These are phyloP conservation scores for Gymnopus androsaceus DNA, from an alignment of 1,284 basidiomycete species.

Conservation along the genomic window DNA sequence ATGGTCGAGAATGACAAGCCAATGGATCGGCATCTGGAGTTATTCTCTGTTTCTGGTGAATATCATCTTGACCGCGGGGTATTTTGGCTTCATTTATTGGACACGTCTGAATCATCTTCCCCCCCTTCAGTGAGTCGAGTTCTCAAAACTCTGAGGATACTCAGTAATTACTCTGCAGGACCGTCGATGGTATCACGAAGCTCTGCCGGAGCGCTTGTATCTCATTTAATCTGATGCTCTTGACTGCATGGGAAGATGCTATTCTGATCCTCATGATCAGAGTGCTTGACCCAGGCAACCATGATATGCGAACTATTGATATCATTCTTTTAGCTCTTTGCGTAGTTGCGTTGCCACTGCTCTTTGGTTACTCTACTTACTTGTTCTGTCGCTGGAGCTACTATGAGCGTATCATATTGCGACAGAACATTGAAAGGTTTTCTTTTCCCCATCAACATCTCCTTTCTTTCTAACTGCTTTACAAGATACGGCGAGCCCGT, in stretches of 20 bases:
- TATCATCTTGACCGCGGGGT: neutral
- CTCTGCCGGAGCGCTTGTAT: neutral
- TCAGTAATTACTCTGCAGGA: neutral
- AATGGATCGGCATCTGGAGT: neutral
- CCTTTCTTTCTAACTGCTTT: neutral
- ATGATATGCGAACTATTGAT: no score
- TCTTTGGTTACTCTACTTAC: neutral
- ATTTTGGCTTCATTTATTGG: neutral
- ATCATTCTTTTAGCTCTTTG: no score
- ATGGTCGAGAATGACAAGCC: neutral
- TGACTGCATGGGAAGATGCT: neutral
- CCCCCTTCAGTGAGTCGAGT: neutral
- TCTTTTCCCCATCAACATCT: neutral
- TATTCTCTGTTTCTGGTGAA: neutral
- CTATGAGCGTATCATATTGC: neutral
- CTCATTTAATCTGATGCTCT: neutral
- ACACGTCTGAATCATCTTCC: neutral
- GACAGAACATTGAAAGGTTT: neutral
- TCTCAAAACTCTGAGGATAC: neutral
- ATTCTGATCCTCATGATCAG: neutral
- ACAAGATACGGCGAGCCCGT: neutral
- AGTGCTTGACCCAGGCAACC: no score
- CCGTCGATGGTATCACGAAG: neutral
- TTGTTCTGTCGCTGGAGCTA: neutral
- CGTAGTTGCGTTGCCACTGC: no score